Conservation (phyloP, 176 grass and related monocot species). For the Tillandsia fasciculata region DNA sequence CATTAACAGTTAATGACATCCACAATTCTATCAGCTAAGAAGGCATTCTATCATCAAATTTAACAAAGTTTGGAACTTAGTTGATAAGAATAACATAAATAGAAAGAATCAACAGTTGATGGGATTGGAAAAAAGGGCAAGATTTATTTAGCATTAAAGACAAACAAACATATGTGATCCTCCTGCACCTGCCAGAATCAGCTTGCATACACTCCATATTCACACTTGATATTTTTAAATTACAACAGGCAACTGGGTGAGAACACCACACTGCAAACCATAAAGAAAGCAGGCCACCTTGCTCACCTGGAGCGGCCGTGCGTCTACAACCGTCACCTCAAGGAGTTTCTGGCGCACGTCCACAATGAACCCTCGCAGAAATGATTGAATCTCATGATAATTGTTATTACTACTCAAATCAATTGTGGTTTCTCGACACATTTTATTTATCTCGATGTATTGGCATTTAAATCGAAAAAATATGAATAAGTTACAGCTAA, state of each 20-base stretch:
- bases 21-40: too few species aligned
- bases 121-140: too few species aligned
- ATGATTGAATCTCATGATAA: constrained; percentile 6
- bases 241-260: constrained; percentile 60
- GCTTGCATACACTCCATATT: neutral
- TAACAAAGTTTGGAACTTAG: too few species aligned
- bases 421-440: neutral
- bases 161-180: neutral
- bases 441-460: neutral
- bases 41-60: too few species aligned
- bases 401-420: neutral
- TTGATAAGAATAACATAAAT: too few species aligned
- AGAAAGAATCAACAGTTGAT: too few species aligned
- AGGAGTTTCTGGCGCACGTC: constrained; percentile 55
- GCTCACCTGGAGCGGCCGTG: constrained; percentile 75
- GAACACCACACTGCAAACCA: constrained; percentile 54
- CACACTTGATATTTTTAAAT: neutral
- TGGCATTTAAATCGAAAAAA: too few species aligned
- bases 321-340: constrained; percentile 46
- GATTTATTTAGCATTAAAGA: too few species aligned
- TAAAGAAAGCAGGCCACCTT: constrained; percentile 65
- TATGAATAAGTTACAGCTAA: too few species aligned
- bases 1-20: too few species aligned
- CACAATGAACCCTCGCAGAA: constrained; percentile 22
- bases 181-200: neutral